Evolutionary conservation across 1,284 basidiomycete genomes (phyloP), one percentile per base, ranked within the genome.

Genomic region (Ganoderma lucidum): DNA sequence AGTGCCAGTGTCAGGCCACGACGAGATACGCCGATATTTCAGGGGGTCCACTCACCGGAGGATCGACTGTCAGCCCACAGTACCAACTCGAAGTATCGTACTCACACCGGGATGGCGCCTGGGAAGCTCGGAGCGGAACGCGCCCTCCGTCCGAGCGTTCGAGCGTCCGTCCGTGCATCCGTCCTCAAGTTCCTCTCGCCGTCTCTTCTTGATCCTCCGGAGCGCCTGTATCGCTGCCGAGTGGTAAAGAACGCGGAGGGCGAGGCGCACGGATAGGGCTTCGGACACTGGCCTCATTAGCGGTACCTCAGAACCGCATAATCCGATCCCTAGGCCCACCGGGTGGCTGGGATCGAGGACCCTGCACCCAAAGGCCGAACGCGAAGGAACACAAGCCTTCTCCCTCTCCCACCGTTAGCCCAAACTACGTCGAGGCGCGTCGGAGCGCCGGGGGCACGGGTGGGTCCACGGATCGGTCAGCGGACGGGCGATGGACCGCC

Each of bases 391-490:
- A 56, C 53, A 14, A 32, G 30, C 15, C 30, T 56, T 56, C 53
- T 32, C 28, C 12, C 3, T 6, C 53, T 56, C 30, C 53, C 30
- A 8, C 53, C 30, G 17, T 17, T 15, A 17, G 30, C 53, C 17
- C 15, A 51, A 35, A 28, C 23, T 14, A 56, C 53, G 30, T 32
- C 53, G 53, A 56, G 53, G 53, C 53, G 53, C 64, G 68, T 68
- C 72, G 72, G 72, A 73, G 72, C 72, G 72, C 71, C 53, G 65
- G 17, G 15, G 39, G 44, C 23, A 23, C 41, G 37, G 48, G 23
- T 23, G 23, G 23, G 23, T 23, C 23, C 23, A 67, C 68, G 71
- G 64, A 63, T 62, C 70, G 67, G 72, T 73, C 71, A 73, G 67
- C 72, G 72, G 72, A 73, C 68, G 44, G 42, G 69, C 56, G 8